Base-by-base conservation (phyloP, 306 rosid species). In the Gleditsia sinensis region DNA sequence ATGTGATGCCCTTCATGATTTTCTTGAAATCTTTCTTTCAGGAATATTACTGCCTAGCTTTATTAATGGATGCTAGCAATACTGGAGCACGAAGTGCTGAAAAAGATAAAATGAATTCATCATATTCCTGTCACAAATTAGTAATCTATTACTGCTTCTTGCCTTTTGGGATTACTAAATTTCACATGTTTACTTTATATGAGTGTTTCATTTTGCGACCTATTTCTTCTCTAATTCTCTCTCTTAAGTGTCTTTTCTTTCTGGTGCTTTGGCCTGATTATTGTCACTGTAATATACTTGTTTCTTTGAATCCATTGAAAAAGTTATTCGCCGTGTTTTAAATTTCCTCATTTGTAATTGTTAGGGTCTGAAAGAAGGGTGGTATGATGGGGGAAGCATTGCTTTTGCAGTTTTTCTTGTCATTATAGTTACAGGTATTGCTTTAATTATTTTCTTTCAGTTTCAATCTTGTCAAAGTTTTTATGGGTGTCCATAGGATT, bases 351-450 rank as follows among this genome's bases (percentile, higher is more conserved):
- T 62, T 71, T 69, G 55, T 77, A 72, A 68, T 59, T 74, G 63
- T 10, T 66, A 94, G 99, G 99, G 99, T 78, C 9, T 86, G 56
- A 9, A 65, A 7, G 89, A 92, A 83, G 99, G 99, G 78, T 94
- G 97, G 97, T 90, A 88, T 74, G 99, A 94, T 82, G 96, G 99
- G 73, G 97, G 95, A 61, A 92, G 99, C 84, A 94, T 92, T 82
- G 72, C 89, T 67, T 84, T 92, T 66, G 99, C 99, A 72, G 99
- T 94, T 58, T 10, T 86, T 37, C 95, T 94, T 76, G 99, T 94
- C 69, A 88, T 92, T 68, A 74, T 90, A 43, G 99, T 94, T 69
- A 94, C 99, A 72, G 99, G 99, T 94, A 86, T 12, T 83, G 48
- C 40, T 64, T 75, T 17, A 60, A 67, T 39, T n/a, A 10, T 34